These are phyloP conservation scores for Beauveria medogensis DNA, from an alignment of 2,329 filamentous ascomycete species.

Conservation along the genomic window DNA sequence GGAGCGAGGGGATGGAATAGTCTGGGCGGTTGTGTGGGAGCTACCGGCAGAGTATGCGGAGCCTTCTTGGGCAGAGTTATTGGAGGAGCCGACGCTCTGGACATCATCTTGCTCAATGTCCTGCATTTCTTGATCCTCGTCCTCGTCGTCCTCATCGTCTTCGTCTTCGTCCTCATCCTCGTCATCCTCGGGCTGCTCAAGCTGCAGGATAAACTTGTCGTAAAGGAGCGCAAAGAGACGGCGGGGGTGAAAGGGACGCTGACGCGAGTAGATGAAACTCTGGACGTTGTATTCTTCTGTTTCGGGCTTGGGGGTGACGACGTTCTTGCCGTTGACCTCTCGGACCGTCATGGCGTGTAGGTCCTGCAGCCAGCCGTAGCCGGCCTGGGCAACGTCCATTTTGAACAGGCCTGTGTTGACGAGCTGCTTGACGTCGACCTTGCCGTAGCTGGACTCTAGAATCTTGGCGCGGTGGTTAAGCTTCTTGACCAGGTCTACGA, in stretches of 20 bases:
- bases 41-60: conserved; percentile 4
- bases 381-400: conserved; percentile 54
- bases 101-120: conserved; percentile 17
- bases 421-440: conserved; percentile 53
- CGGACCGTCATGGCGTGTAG: conserved; percentile 59
- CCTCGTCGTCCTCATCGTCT: conserved; percentile 19
- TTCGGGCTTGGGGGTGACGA: conserved; percentile 58
- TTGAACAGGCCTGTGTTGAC: conserved; percentile 59
- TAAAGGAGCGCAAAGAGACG: conserved; percentile 37
- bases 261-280: conserved; percentile 60
- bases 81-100: conserved; percentile 17
- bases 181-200: conserved; percentile 32
- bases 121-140: conserved; percentile 22
- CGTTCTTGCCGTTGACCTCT: conserved; percentile 42
- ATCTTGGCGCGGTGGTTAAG: conserved; percentile 62
- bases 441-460: conserved; percentile 50
- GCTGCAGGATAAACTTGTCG: conserved; percentile 43
- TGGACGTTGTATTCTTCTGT: conserved; percentile 66
- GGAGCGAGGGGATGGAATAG: conserved; percentile 11
- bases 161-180: conserved; percentile 27
- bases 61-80: conserved; percentile 2
- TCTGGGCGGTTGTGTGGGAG: conserved; percentile 11
- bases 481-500: conserved; percentile 46
- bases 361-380: conserved; percentile 63
- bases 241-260: conserved; percentile 44